Evolutionary conservation across 306 rosid species (phyloP), one percentile per base, ranked within the genome.

Genomic region (Acacia crassicarpa): DNA sequence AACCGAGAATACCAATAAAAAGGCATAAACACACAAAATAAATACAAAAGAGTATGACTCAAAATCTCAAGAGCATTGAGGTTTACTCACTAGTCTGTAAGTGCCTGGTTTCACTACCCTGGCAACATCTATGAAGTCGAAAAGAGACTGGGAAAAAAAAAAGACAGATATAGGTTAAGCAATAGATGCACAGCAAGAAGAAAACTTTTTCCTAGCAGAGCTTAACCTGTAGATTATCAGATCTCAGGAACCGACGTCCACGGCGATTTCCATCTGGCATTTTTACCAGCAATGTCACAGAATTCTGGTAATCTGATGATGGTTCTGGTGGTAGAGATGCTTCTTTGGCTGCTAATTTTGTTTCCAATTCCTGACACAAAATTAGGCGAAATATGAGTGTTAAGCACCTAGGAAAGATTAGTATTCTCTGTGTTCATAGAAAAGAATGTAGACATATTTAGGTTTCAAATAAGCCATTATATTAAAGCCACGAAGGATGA

Each of bases 191-290:
- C 41, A 53, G 35, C 17, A 45, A 25, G 22, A 49, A 49, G 67
- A 16, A 33, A 66, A 75, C 72, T 15, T 11, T 11, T 30, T 58
- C 41, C 67, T 53, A 27, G n/a, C 35, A 81, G 19, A 67, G 15
- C 73, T 46, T 81, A 40, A 94, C 99, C 97, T 92, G 99, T 71
- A 95, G 91, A 74, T 85, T 92, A 84, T 95, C 88, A 23, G 98
- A 88, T 86, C 88, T 93, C 80, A 91, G 91, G 89, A 93, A 95
- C 65, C 99, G 93, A 49, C 99, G 99, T 32, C 99, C 98, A 0
- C 87, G 98, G 77, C 99, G 97, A 74, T 89, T 95, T 65, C 99
- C 99, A 86, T 95, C 97, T 51, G 99, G 97, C 99, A 95, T 91
- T 79, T 92, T 90, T 85, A 95, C 99, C 79, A 93, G 69, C 78